phyloP scores from a whole-genome alignment of 805 yeast genomes.

The Yamadazyma akitaensis region DNA sequence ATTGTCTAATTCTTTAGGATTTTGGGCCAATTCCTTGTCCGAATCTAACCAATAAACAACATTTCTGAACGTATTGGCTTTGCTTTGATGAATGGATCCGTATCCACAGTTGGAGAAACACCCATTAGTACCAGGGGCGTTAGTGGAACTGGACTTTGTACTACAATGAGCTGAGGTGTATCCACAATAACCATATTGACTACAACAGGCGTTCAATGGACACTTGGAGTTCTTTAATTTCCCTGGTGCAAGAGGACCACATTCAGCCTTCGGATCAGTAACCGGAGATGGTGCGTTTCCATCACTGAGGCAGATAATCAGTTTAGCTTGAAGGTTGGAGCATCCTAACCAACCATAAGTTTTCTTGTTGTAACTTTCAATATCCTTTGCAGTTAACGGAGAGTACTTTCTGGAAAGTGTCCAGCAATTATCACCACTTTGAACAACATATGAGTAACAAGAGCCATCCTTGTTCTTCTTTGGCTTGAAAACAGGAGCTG shows the following conservation, averaged over 20 bases:
- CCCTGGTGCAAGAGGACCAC: conserved; percentile 21
- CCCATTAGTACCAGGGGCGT: conserved; percentile 17
- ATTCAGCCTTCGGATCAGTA: conserved; percentile 14
- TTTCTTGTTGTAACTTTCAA: conserved; percentile 12
- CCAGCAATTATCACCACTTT: conserved; percentile 16
- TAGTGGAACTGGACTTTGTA: conserved; percentile 9
- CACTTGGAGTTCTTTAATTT: conserved; percentile 13
- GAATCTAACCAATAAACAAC: conserved; percentile 17
- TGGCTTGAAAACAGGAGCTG: conserved; percentile 9
- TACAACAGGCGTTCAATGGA: conserved; percentile 20
- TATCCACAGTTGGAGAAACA: conserved; percentile 19
- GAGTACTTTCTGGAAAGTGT: conserved; percentile 8
- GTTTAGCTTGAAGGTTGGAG: conserved; percentile 4
- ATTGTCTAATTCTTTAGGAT: conserved; percentile 10
- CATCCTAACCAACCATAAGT: conserved; percentile 19
- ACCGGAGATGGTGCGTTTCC: conserved; percentile 18
- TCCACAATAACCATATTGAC: conserved; percentile 16
- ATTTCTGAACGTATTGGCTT: conserved; percentile 14
- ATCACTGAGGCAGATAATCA: conserved; percentile 14
- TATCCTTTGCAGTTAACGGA: conserved; percentile 8
- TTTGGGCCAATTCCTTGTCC: conserved; percentile 8
- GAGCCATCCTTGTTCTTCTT: conserved; percentile 15
- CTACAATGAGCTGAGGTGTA: conserved; percentile 15
- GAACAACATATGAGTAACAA: conserved; percentile 14
- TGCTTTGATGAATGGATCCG: conserved; percentile 14